phyloP scores from a whole-genome alignment of 148 eudicot genomes.

The Simmondsia chinensis region DNA sequence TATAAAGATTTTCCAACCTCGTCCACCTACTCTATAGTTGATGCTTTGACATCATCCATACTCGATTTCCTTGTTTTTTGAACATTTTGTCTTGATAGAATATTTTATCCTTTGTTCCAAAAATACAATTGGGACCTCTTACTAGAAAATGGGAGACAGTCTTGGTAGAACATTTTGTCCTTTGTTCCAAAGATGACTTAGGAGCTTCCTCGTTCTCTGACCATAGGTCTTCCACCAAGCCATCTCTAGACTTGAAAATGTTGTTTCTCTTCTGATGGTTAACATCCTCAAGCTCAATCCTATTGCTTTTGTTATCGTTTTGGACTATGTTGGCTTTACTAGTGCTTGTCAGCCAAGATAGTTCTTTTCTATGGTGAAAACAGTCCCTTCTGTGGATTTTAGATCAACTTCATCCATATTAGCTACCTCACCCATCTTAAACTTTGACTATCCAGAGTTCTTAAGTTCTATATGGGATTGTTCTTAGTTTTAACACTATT shows the following conservation, averaged over 20 bases:
- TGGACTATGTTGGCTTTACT: slow-evolving; percentile 29
- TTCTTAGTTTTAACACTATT: slow-evolving; percentile 19
- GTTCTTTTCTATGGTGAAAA: slow-evolving; percentile 27
- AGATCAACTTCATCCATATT: slow-evolving; percentile 16
- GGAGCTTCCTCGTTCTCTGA: slow-evolving; percentile 37
- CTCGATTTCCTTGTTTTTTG: slow-evolving; percentile 45
- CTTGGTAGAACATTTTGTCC: slow-evolving; percentile 66
- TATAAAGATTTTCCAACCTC: slow-evolving; percentile 84
- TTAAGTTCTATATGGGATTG: slow-evolving; percentile 19
- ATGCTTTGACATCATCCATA: slow-evolving; percentile 38
- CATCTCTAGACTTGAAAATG: slow-evolving; percentile 22
- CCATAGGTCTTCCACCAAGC: slow-evolving; percentile 35
- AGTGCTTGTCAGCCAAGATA: slow-evolving; percentile 42
- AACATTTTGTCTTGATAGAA: slow-evolving; percentile 26
- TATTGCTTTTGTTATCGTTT: slow-evolving; percentile 26
- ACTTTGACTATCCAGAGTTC: slow-evolving; percentile 19
- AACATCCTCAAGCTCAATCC: slow-evolving; percentile 28
- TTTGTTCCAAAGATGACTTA: slow-evolving; percentile 33
- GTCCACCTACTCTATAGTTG: slow-evolving; percentile 78
- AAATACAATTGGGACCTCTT: slow-evolving; percentile 36
- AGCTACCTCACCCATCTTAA: slow-evolving; percentile 28
- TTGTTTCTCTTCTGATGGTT: slow-evolving; percentile 20
- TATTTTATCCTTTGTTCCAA: slow-evolving; percentile 29
- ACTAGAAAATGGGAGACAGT: slow-evolving; percentile 63
- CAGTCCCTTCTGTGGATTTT: slow-evolving; percentile 39